Percentiles rank a stretch among this genome's conserved stretches.
phyloP scores from a whole-genome alignment of 345 rosid genomes.

The Eucalyptus brandiana region DNA sequence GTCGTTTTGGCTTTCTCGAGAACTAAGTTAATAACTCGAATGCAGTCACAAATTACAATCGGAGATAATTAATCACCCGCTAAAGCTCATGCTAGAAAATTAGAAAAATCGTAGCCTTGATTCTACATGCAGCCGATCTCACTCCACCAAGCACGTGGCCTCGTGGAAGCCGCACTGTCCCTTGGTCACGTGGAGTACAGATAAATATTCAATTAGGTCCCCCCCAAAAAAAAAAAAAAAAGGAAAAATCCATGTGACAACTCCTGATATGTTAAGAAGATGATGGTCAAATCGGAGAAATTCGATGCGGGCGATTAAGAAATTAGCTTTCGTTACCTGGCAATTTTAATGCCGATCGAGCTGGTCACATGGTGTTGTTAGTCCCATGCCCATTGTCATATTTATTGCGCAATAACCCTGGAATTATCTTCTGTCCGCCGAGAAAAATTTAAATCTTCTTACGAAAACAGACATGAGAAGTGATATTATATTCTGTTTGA shows the following conservation, averaged over 20 bases:
- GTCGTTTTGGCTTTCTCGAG: neutral
- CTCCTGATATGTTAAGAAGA: neutral
- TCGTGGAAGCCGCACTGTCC: neutral
- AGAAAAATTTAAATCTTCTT: neutral
- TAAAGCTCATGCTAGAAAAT: neutral
- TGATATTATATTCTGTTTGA: neutral
- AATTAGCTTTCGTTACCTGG: neutral
- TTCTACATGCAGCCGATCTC: neutral
- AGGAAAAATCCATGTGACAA: neutral
- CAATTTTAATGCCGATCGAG: neutral
- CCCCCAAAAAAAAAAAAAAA: neutral
- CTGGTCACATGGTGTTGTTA: neutral
- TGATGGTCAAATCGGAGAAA: neutral
- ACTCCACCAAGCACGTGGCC: neutral
- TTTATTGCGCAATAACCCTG: neutral
- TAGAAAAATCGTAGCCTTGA: neutral
- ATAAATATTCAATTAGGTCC: neutral
- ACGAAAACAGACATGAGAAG: neutral
- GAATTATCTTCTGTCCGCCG: neutral
- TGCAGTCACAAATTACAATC: neutral
- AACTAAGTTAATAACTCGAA: neutral
- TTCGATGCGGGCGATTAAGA: neutral
- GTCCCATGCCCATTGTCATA: neutral
- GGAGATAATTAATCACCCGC: neutral
- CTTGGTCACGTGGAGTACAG: neutral